These are phyloP conservation scores for Naganishia kalamii DNA, from an alignment of 768 basidiomycete genomes.

Conservation along the genomic window DNA sequence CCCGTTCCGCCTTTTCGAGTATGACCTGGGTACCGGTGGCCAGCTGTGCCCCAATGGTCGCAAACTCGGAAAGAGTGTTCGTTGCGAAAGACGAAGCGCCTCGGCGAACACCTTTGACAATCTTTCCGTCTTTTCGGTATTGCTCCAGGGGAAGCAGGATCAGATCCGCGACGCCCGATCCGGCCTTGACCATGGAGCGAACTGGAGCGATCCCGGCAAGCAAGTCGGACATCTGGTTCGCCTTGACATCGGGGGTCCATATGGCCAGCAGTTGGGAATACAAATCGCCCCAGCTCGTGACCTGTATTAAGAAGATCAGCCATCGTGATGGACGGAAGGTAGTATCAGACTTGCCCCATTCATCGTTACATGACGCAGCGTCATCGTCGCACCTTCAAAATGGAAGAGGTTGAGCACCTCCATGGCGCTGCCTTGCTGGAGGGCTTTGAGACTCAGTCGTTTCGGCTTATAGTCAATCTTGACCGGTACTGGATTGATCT, in stretches of 20 bases:
- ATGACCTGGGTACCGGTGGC: slow-evolving; percentile 98
- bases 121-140: slow-evolving; percentile 90
- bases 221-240: slow-evolving; percentile 93
- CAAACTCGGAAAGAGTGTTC: slow-evolving; percentile 88
- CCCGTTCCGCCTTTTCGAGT: slow-evolving; percentile 85
- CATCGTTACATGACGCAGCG: slow-evolving; percentile 81
- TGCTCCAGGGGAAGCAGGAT: slow-evolving; percentile 93
- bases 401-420: slow-evolving; percentile 99
- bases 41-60: slow-evolving; percentile 85
- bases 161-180: slow-evolving; percentile 91
- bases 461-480: slow-evolving; percentile 98
- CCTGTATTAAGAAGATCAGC: slow-evolving; percentile 50
- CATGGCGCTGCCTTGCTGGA: slow-evolving; percentile 83
- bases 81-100: slow-evolving; percentile 88
- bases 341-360: slow-evolving; percentile 66
- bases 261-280: slow-evolving; percentile 91
- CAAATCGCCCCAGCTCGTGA: slow-evolving; percentile 84
- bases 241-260: slow-evolving; percentile 99
- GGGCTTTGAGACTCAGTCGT: slow-evolving; percentile 84
- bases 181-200: slow-evolving; percentile 92
- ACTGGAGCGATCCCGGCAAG: slow-evolving; percentile 95
- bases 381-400: slow-evolving; percentile 98
- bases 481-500: slow-evolving; percentile 87
- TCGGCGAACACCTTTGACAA: slow-evolving; percentile 86
- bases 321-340: neutral